phyloP scores from a whole-genome alignment of 805 yeast species.

The Candida succiphila region DNA sequence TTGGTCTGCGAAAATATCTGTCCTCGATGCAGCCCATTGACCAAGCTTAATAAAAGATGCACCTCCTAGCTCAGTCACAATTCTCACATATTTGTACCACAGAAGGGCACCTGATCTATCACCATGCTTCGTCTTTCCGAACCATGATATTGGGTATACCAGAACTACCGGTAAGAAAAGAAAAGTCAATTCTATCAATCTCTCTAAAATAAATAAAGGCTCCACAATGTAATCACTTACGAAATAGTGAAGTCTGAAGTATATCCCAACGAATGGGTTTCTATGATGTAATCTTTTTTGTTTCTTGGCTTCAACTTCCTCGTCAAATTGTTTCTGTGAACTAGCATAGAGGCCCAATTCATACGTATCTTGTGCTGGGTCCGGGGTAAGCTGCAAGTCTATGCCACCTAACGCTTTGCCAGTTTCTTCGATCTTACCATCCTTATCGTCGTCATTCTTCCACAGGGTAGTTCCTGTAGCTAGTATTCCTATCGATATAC shows the following conservation, averaged over 20 bases:
- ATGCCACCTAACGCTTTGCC: too few relatives aligned
- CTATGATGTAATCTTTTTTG: conserved; percentile 9
- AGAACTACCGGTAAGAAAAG: conserved; percentile 65
- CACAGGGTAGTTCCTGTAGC: too few relatives aligned
- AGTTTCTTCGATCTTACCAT: too few relatives aligned
- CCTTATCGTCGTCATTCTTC: too few relatives aligned
- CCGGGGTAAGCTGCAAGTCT: too few relatives aligned
- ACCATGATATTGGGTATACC: conserved; percentile 50
- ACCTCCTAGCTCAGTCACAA: conserved; percentile 76
- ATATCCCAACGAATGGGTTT: conserved; percentile 15
- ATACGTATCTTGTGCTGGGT: conserved; percentile 47
- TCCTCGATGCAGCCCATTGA: conserved; percentile 98
- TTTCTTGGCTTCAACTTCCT: conserved; percentile 27
- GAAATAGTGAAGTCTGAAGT: conserved; percentile 31
- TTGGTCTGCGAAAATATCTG: conserved; percentile 78
- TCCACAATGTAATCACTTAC: conserved; percentile 50
- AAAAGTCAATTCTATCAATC: conserved; percentile 59
- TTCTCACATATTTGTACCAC: conserved; percentile 63
- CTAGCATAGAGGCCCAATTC: conserved; percentile 56
- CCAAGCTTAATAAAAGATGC: conserved; percentile 89
- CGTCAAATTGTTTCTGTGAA: conserved; percentile 45
- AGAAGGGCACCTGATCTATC: conserved; percentile 51
- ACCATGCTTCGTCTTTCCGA: conserved; percentile 33
- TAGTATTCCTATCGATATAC: too few relatives aligned
- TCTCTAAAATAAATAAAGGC: conserved; percentile 55